These are phyloP conservation scores for Austroboletus eburneus DNA, from an alignment of 768 basidiomycete genomes.

Conservation along the genomic window DNA sequence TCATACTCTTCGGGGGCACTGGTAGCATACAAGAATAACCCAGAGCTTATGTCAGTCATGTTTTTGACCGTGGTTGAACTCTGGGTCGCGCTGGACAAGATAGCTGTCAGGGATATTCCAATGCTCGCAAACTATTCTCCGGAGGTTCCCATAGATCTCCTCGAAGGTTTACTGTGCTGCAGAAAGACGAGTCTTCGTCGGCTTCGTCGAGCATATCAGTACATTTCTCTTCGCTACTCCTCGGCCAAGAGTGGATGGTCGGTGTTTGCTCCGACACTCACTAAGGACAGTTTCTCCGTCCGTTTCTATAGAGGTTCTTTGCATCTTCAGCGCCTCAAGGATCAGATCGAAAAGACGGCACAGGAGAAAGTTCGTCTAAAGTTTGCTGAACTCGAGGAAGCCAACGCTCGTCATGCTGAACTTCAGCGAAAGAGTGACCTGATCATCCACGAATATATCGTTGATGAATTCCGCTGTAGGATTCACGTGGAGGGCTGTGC, in stretches of 20 bases:
- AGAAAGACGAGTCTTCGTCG: conserved; percentile 26
- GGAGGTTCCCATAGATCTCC: conserved; percentile 25
- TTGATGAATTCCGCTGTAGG: neutral
- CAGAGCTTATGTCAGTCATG: conserved; percentile 41
- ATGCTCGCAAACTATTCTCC: conserved; percentile 32
- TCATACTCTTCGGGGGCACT: conserved; percentile 27
- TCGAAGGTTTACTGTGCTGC: conserved; percentile 28
- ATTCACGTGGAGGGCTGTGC: conserved; percentile 12
- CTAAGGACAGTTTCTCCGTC: conserved; percentile 26
- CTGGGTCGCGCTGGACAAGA: conserved; percentile 35
- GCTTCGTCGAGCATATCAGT: conserved; percentile 21
- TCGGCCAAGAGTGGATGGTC: conserved; percentile 20
- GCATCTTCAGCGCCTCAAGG: conserved; percentile 23
- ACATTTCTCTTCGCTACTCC: conserved; percentile 32
- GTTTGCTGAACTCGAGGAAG: conserved; percentile 22
- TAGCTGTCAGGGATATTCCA: conserved; percentile 17
- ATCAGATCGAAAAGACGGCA: conserved; percentile 30
- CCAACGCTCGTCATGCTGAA: conserved; percentile 19
- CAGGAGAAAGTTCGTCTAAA: conserved; percentile 18
- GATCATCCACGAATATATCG: conserved; percentile 5
- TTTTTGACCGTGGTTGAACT: conserved; percentile 36
- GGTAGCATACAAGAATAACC: conserved; percentile 28
- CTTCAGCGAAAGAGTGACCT: conserved; percentile 10
- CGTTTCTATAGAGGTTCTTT: conserved; percentile 32
- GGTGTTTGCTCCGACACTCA: conserved; percentile 29